Conservation (phyloP, 305 asterid genomes). For the Ajuga reptans region DNA sequence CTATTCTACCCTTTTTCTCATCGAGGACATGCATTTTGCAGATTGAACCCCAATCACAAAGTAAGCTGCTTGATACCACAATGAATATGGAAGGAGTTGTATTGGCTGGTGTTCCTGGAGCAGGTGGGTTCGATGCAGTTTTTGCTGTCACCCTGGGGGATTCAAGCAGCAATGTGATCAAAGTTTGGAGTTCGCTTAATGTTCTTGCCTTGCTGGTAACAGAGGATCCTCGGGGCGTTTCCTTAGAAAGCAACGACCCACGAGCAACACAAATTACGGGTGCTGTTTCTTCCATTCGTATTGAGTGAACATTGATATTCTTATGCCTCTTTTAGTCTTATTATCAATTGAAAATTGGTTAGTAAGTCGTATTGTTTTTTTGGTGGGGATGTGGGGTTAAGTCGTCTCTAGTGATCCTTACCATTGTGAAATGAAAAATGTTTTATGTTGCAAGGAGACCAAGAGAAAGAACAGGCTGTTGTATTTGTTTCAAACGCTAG, state of each 20-base stretch:
- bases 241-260: slow-evolving; percentile 65
- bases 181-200: slow-evolving; percentile 64
- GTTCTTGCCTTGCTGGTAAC: slow-evolving; percentile 77
- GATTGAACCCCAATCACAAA: slow-evolving; percentile 93
- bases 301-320: slow-evolving; percentile 27
- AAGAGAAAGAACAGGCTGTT: slow-evolving; percentile 9
- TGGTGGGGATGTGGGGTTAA: neutral
- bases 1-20: slow-evolving; percentile 5
- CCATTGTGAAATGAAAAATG: neutral
- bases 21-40: slow-evolving; percentile 24
- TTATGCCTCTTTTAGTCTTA: neutral
- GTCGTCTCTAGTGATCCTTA: neutral
- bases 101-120: slow-evolving; percentile 97
- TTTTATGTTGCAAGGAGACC: neutral
- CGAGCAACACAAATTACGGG: slow-evolving; percentile 45
- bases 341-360: neutral
- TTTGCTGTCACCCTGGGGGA: slow-evolving; percentile 72
- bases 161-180: slow-evolving; percentile 46
- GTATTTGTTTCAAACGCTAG: neutral
- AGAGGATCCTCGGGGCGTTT: slow-evolving; percentile 85
- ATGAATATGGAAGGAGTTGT: slow-evolving; percentile 78
- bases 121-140: slow-evolving; percentile 93
- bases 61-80: slow-evolving; percentile 63
- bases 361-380: neutral
- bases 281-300: slow-evolving; percentile 50